phyloP scores from a whole-genome alignment of 2,329 filamentous ascomycete species.

The Trichoderma lentiforme region DNA sequence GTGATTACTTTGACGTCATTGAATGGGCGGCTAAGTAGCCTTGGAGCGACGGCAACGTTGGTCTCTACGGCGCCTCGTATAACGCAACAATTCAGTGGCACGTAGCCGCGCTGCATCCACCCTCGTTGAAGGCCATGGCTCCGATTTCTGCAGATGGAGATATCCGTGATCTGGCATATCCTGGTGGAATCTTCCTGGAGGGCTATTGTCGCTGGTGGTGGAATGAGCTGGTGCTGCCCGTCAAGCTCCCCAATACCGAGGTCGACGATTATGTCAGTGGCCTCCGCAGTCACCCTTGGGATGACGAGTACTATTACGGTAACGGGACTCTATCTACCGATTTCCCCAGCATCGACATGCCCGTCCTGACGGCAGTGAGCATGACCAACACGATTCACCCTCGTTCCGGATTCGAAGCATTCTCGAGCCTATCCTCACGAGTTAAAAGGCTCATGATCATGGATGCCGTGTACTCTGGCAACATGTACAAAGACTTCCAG shows the following conservation, averaged over 20 bases:
- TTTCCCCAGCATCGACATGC: background rate
- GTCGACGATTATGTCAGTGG: background rate
- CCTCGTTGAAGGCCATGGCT: background rate
- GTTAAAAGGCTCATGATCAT: background rate
- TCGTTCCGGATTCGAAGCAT: background rate
- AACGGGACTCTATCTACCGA: background rate
- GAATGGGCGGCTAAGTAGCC: background rate
- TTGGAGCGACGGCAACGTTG: background rate
- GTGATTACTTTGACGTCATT: background rate
- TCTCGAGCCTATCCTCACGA: background rate
- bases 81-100: background rate
- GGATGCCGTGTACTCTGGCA: background rate
- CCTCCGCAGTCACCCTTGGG: background rate
- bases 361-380: background rate
- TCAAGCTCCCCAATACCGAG: background rate
- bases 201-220: background rate
- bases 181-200: background rate
- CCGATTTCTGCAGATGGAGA: background rate
- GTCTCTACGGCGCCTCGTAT: background rate
- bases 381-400: background rate
- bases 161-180: background rate
- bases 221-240: background rate
- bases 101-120: background rate
- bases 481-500: background rate
- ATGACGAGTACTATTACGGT: background rate